Percentiles rank a stretch among this genome's conserved stretches.
phyloP scores from a whole-genome alignment of 2,329 filamentous ascomycete species.

The Colletotrichum gigasporum region DNA sequence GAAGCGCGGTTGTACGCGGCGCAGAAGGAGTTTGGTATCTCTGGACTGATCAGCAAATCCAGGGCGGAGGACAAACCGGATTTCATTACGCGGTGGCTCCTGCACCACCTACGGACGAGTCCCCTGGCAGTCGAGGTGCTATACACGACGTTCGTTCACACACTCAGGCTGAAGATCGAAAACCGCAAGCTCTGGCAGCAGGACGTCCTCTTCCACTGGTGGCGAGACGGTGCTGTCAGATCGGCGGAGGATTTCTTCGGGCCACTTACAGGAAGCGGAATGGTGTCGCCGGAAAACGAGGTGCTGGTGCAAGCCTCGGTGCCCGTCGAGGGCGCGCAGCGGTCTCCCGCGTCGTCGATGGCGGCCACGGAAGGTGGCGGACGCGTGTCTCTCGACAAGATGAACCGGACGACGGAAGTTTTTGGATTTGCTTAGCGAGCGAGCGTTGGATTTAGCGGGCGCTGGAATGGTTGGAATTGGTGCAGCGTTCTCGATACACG shows the following conservation, averaged over 20 bases:
- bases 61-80: slow-evolving; percentile 50
- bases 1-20: slow-evolving; percentile 48
- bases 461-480: too few relatives aligned
- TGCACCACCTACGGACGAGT: slow-evolving; percentile 59
- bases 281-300: background rate
- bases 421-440: background rate
- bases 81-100: slow-evolving; percentile 62
- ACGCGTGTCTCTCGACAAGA: background rate
- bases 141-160: slow-evolving; percentile 45
- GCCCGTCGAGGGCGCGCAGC: background rate
- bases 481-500: too few relatives aligned
- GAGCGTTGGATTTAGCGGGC: background rate
- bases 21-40: slow-evolving; percentile 59
- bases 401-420: background rate
- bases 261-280: slow-evolving; percentile 17
- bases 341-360: background rate
- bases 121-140: slow-evolving; percentile 56
- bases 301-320: background rate
- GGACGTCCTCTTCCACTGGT: slow-evolving; percentile 50
- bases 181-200: slow-evolving; percentile 47
- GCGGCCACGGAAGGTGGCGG: background rate
- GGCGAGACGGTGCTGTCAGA: slow-evolving; percentile 38
- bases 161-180: slow-evolving; percentile 44
- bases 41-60: slow-evolving; percentile 49
- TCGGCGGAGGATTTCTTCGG: slow-evolving; percentile 11